phyloP scores from a whole-genome alignment of 1,139 yeast genomes.

The Maudiozyma humilis region DNA sequence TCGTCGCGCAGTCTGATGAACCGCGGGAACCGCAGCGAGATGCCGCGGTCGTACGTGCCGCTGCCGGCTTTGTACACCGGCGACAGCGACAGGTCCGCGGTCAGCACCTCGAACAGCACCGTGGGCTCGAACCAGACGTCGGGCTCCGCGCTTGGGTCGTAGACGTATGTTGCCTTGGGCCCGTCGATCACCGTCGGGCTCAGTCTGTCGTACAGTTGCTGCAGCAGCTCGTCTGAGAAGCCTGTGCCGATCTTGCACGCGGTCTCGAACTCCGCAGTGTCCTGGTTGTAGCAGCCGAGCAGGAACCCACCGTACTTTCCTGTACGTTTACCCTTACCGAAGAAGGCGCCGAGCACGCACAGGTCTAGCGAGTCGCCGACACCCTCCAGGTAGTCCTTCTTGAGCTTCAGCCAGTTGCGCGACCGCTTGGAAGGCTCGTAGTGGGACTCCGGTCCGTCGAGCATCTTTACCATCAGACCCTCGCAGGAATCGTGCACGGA shows the following conservation, averaged over 20 bases:
- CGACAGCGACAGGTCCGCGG: constrained; percentile 88
- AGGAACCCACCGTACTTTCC: constrained; percentile 92
- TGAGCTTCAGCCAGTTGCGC: constrained; percentile 88
- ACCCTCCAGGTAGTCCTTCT: constrained; percentile 88
- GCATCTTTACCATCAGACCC: constrained; percentile 90
- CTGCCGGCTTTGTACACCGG: constrained; percentile 90
- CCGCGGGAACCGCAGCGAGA: constrained; percentile 86
- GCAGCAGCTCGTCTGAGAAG: constrained; percentile 76
- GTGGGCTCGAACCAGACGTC: constrained; percentile 97
- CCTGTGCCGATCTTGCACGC: constrained; percentile 98
- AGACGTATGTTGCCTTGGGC: constrained; percentile 67
- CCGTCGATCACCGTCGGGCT: constrained; percentile 57
- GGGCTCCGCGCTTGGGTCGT: constrained; percentile 67
- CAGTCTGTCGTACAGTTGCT: constrained; percentile 48
- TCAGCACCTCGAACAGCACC: constrained; percentile 76
- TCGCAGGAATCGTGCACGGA: constrained; percentile 88
- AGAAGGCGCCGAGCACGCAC: constrained; percentile 89
- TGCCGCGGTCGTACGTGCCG: constrained; percentile 71
- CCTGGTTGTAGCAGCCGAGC: constrained; percentile 81
- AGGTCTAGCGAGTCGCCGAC: constrained; percentile 93
- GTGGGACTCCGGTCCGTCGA: constrained; percentile 70
- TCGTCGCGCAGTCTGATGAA: constrained; percentile 82
- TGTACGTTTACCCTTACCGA: constrained; percentile 91
- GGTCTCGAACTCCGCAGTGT: constrained; percentile 86
- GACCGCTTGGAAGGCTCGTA: constrained; percentile 95